Percentiles rank a stretch among this genome's conserved stretches.
phyloP scores from a whole-genome alignment of 1,139 yeast species.

The Pneumocystis carinii region DNA sequence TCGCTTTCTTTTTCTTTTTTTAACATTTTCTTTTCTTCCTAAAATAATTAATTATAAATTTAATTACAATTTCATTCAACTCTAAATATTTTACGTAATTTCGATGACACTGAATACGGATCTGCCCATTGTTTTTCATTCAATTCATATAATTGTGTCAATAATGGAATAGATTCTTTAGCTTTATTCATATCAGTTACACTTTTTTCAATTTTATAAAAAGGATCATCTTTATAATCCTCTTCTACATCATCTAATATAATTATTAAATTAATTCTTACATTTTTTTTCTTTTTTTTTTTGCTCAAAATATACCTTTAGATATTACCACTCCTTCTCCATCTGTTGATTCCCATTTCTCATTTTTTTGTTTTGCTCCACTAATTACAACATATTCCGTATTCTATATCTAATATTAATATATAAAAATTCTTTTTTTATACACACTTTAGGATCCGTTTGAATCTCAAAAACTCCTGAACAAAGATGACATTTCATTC shows the following conservation, averaged over 20 bases:
- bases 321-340: slow-evolving; percentile 11
- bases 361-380: slow-evolving; percentile 20
- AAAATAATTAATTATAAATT: background rate
- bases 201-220: slow-evolving; percentile 13
- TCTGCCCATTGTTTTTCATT: slow-evolving; percentile 15
- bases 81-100: slow-evolving; percentile 13
- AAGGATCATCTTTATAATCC: slow-evolving; percentile 7
- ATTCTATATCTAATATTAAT: slow-evolving; percentile 5
- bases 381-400: slow-evolving; percentile 19
- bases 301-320: slow-evolving; percentile 5
- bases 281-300: no score
- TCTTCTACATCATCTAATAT: slow-evolving; percentile 4
- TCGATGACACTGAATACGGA: slow-evolving; percentile 15
- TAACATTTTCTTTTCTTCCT: background rate
- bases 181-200: slow-evolving; percentile 5
- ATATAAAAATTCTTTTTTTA: background rate
- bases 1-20: background rate
- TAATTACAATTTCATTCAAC: background rate
- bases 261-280: background rate
- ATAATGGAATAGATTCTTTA: slow-evolving; percentile 7
- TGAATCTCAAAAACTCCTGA: slow-evolving; percentile 18
- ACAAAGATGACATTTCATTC: slow-evolving; percentile 22
- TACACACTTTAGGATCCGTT: slow-evolving; percentile 23
- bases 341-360: slow-evolving; percentile 12
- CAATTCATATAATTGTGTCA: slow-evolving; percentile 11